Evolutionary conservation across 2,329 filamentous ascomycete species (phyloP), one percentile per base, ranked within the genome.

Genomic region (Arthrobotrys sinensis): DNA sequence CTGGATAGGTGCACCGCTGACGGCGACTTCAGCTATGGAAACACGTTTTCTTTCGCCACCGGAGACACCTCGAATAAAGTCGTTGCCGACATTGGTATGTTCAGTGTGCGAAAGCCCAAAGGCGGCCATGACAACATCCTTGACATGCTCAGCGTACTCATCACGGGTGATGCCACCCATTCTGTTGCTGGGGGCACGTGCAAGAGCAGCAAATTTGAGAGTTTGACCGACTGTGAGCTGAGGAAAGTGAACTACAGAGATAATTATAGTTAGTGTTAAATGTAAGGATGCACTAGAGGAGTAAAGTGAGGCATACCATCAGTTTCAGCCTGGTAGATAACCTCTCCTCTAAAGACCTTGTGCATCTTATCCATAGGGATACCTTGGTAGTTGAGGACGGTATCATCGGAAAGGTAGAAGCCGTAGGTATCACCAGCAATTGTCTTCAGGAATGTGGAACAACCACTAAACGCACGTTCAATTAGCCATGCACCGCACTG

Each of bases 371-470:
- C 82, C 65, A 75, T 77, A 32, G 80, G 76, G 40, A 82, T 82
- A 53, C 81, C 91, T 83, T 96, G 91, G 82, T 96, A 97, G 85
- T 96, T 95, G 83, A 97, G 90, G 79, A 92, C 90, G 0, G 92
- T 91, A 10, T 86, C 85, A 2, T 91, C 85, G 57, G 93, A 91
- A 12, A 96, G 87, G 81, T 88, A 90, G 81, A 96, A 90, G 64
- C 93, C 93, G 81, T 94, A 91, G 21, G 91, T 93, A 84, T 96
- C 93, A 77, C 93, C 93, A 2, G 93, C 89, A 43, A 66, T 79
- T 12, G 76, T 92, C 86, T 96, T 96, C 73, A 97, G 86, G 80
- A 96, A 91, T 1, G 93, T 96, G 14, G 92, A 93, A 84, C 93
- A 97, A 67, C 92, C 92, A 77, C 86, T 87, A 76, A 86, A 60